Base-by-base conservation (phyloP, 306 rosid genomes). In the Acacia acuminata region DNA sequence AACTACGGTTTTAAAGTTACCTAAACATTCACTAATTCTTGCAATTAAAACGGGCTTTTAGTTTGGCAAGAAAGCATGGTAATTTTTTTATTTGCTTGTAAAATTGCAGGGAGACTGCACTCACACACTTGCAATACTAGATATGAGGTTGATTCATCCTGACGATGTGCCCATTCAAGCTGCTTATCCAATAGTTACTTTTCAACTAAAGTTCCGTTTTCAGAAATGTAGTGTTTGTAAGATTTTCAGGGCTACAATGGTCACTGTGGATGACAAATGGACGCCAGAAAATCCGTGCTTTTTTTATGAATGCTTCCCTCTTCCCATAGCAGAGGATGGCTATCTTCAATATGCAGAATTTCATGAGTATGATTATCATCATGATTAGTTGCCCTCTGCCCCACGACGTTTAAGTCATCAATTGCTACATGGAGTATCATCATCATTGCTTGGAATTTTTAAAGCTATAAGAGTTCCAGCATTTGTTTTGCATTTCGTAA, bases 141-240 rank as follows among this genome's bases (percentile, higher is more conserved):
- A 95, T 82, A 92, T 95, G 98, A 90, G 98, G 84, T 84, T 89
- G 84, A 79, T 92, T 84, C 98, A 95, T 89, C 91, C 90, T 0
- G 91, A 90, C 70, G 98, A 95, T 73, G 86, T 89, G 75, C 90
- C 86, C 6, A 89, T 90, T 85, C 82, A 82, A 44, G 90, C 87
- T 58, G 92, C 82, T 36, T 96, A 93, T 83, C 99, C 99, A 56
- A 88, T 91, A 45, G 53, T 87, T 60, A 77, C 92, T n/a, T 96
- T 90, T 85, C 97, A 93, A 77, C 80, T 83, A 45, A 96, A 89
- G 70, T 30, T 82, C 24, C 91, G 90, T 19, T 87, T 85, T 75
- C 91, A 86, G 79, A 96, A 96, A 88, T 96, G 98, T 24, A 22
- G 42, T 50, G 92, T 77, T 8, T 93, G 98, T 77, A 92, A 87